phyloP scores from a whole-genome alignment of 441 rosid genomes.

The Bocquillonia castaneifolia region DNA sequence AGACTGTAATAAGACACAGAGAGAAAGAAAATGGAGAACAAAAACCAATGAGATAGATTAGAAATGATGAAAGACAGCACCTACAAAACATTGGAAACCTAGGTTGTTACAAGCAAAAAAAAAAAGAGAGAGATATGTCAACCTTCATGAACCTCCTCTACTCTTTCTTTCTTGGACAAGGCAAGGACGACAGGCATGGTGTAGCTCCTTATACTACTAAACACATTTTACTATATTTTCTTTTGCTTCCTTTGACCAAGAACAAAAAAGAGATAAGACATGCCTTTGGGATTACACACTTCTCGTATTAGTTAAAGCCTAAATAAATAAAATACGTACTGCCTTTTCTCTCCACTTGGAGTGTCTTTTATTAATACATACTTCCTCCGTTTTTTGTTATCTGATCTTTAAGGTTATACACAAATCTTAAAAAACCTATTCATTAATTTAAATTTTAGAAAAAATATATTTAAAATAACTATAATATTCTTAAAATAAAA shows the following conservation, averaged over 20 bases:
- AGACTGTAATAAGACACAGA: constrained; percentile 1
- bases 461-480: too few species aligned
- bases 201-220: constrained; percentile 12
- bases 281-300: constrained; percentile 48
- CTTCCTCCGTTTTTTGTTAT: too few species aligned
- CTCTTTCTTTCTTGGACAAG: constrained; percentile 1
- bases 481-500: too few species aligned
- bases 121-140: constrained; percentile 1
- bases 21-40: constrained; percentile 9
- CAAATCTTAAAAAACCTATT: too few species aligned
- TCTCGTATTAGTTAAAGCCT: constrained; percentile 16
- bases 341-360: too few species aligned
- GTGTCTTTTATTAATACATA: too few species aligned
- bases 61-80: constrained; percentile 8
- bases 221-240: not conserved
- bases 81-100: constrained; percentile 17
- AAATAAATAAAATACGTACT: too few species aligned
- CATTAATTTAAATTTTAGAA: too few species aligned
- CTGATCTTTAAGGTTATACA: too few species aligned
- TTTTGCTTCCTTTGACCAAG: constrained; percentile 30
- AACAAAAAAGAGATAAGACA: constrained; percentile 33
- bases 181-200: constrained; percentile 28
- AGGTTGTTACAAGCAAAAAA: constrained; percentile 19
- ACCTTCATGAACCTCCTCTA: constrained; percentile 8
- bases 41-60: constrained; percentile 20